These are phyloP conservation scores for Butyriboletus loyo DNA, from an alignment of 768 basidiomycete species.

Conservation along the genomic window DNA sequence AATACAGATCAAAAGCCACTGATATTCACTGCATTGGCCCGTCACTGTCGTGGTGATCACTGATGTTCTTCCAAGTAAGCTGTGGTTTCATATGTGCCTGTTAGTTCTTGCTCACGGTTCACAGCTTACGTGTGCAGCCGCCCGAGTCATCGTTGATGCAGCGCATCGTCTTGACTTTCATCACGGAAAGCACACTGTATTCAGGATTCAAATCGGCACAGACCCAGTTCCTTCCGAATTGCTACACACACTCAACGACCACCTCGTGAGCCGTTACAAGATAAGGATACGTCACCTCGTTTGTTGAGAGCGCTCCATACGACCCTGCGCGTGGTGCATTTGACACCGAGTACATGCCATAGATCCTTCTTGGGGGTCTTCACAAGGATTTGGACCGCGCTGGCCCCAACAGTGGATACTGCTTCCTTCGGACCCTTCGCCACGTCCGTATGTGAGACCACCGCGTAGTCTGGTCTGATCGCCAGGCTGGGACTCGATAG, in stretches of 20 bases:
- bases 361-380: constrained; percentile 31
- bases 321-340: constrained; percentile 28
- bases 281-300: constrained; percentile 23
- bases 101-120: background rate
- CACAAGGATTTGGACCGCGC: constrained; percentile 18
- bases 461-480: constrained; percentile 3
- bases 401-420: constrained; percentile 9
- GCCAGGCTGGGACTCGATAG: constrained; percentile 8
- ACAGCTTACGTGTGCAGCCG: constrained; percentile 17
- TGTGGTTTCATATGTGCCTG: background rate
- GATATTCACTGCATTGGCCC: constrained; percentile 46
- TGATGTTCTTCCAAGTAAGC: constrained; percentile 39
- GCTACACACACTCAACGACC: constrained; percentile 40
- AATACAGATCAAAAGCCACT: constrained; percentile 36
- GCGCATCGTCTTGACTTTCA: constrained; percentile 40
- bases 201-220: constrained; percentile 46
- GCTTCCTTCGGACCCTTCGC: background rate
- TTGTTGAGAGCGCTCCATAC: constrained; percentile 44
- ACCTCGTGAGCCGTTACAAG: constrained; percentile 29
- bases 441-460: constrained; percentile 8
- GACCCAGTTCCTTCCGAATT: too few relatives aligned
- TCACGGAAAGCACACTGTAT: constrained; percentile 33
- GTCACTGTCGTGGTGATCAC: constrained; percentile 39
- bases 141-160: constrained; percentile 33
- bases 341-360: constrained; percentile 35